These are phyloP conservation scores for Xylariaceae sp. DNA, from an alignment of 2,329 filamentous ascomycete species.

Conservation along the genomic window DNA sequence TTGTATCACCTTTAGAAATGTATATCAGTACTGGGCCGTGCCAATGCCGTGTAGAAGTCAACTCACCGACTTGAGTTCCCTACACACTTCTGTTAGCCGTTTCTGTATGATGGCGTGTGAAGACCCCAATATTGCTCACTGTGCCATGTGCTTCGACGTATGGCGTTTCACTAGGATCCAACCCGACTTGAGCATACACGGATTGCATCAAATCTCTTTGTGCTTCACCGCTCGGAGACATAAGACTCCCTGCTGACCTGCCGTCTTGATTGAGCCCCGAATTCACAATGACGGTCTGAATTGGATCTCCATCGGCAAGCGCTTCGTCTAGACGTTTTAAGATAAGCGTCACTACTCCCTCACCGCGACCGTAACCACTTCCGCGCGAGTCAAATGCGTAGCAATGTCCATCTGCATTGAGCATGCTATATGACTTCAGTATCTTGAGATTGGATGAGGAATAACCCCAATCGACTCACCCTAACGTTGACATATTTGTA, in stretches of 20 bases:
- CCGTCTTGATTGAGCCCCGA: conserved; percentile 14
- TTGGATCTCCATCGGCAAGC: conserved; percentile 42
- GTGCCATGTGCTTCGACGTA: conserved; percentile 11
- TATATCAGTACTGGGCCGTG: no score
- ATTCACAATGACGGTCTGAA: conserved; percentile 20
- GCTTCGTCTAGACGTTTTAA: conserved; percentile 47
- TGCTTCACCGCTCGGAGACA: conserved; percentile 33
- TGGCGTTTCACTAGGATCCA: conserved; percentile 1
- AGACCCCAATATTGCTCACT: no score
- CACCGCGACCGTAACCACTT: conserved; percentile 51
- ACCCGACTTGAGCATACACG: conserved; percentile 2
- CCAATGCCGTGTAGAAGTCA: no score
- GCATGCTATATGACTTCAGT: conserved; percentile 3
- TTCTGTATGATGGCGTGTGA: no score
- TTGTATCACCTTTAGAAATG: conserved; percentile 1
- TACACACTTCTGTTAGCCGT: no score
- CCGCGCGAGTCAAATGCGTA: conserved; percentile 38
- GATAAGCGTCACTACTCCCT: conserved; percentile 43
- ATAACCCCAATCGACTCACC: conserved; percentile 26
- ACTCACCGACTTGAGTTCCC: background rate
- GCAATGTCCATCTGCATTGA: conserved; percentile 20
- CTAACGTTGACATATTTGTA: conserved; percentile 5
- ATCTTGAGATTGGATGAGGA: conserved; percentile 3
- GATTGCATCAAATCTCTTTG: conserved; percentile 8
- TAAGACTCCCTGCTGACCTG: conserved; percentile 35